phyloP scores from a whole-genome alignment of 805 yeast species.

The Dipodascopsis uninucleata region DNA sequence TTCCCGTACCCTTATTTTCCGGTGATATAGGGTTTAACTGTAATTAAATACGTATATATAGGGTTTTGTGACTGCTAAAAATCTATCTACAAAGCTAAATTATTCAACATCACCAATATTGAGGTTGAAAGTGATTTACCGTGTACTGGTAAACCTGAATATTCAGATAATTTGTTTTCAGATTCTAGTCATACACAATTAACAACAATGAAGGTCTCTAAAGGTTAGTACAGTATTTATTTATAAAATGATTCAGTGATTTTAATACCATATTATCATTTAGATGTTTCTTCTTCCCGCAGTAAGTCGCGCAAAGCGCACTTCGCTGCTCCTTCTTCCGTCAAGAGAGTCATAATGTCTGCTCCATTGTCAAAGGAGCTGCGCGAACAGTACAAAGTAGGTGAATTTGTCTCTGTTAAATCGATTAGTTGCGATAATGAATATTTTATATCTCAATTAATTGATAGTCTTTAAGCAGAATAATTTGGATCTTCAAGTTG shows the following conservation, averaged over 20 bases:
- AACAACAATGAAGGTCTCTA: slow-evolving; percentile 3
- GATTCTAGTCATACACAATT: too few species aligned
- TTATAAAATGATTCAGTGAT: not conserved
- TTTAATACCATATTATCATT: too few species aligned
- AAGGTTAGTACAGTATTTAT: not conserved
- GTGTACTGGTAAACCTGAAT: too few species aligned
- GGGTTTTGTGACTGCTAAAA: too few species aligned
- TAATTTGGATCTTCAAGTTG: too few species aligned
- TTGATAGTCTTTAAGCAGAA: not conserved
- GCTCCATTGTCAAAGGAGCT: slow-evolving; percentile 99
- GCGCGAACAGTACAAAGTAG: slow-evolving; percentile 84
- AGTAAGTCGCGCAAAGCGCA: slow-evolving; percentile 99
- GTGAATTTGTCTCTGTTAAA: not conserved
- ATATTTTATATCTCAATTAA: not conserved
- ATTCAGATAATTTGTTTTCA: too few species aligned
- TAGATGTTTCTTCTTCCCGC: slow-evolving; percentile 99
- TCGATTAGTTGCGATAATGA: not conserved
- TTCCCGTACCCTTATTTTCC: too few species aligned
- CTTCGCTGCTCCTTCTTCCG: slow-evolving; percentile 96
- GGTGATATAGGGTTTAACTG: too few species aligned
- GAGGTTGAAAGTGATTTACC: too few species aligned
- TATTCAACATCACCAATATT: too few species aligned
- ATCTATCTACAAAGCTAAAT: too few species aligned
- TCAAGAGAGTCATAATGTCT: slow-evolving; percentile 89
- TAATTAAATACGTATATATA: too few species aligned